A percentile compares a stretch with the other conserved stretches of the same genome.
Evolutionary conservation across 2,329 filamentous ascomycete species (phyloP).

Genomic region (Apiospora pterosperma): DNA sequence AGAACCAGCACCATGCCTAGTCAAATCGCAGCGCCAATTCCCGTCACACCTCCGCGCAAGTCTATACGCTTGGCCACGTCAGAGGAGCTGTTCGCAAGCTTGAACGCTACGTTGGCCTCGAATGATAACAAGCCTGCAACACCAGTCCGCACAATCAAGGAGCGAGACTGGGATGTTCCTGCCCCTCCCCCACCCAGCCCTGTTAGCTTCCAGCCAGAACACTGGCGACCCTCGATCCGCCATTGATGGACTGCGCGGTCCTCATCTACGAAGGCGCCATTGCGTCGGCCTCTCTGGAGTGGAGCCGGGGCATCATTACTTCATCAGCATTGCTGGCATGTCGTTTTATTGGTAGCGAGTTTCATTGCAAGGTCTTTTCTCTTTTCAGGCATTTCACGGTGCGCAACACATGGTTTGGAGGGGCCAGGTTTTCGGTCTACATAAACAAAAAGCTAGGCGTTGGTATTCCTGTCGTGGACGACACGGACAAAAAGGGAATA

Average conservation of each 20-base stretch:
- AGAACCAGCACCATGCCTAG: conserved; percentile 35
- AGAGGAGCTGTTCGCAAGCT: conserved; percentile 51
- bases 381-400: conserved; percentile 2
- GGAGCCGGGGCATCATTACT: background rate
- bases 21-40: conserved; percentile 43
- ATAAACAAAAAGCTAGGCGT: conserved; percentile 1
- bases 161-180: conserved; percentile 62
- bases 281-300: background rate
- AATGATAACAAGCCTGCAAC: conserved; percentile 38
- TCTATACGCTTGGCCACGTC: conserved; percentile 41
- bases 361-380: background rate
- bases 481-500: background rate
- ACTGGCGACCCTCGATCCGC: conserved; percentile 43
- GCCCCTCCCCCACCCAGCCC: conserved; percentile 63
- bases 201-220: conserved; percentile 56
- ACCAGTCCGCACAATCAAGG: conserved; percentile 48
- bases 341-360: conserved; percentile 5
- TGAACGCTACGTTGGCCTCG: conserved; percentile 48
- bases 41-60: conserved; percentile 45
- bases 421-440: background rate
- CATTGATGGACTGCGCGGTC: conserved; percentile 20
- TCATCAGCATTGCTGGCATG: conserved; percentile 4
- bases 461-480: background rate
- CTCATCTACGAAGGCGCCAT: background rate
- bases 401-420: conserved; percentile 1